Conservation (phyloP, 2,329 filamentous ascomycete species). For the Penicillium sp. region DNA sequence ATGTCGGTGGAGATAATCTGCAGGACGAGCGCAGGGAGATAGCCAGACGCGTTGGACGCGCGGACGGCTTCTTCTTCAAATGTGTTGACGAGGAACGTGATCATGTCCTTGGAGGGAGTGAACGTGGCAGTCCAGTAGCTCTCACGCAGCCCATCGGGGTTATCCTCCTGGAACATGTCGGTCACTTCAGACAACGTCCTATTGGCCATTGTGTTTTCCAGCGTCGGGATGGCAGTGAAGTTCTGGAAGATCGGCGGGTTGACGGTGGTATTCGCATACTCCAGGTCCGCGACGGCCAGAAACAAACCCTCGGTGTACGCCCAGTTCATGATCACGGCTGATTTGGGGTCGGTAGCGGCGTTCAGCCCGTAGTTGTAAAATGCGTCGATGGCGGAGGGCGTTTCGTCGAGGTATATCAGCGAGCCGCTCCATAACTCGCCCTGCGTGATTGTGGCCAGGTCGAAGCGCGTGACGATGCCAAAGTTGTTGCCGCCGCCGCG, state of each 20-base stretch:
- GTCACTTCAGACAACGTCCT: conserved; percentile 30
- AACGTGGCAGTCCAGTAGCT: conserved; percentile 32
- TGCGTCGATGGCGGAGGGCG: conserved; percentile 27
- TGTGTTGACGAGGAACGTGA: conserved; percentile 22
- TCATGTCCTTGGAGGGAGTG: conserved; percentile 25
- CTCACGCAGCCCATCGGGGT: conserved; percentile 30
- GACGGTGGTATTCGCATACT: conserved; percentile 35
- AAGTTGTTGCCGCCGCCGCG: conserved; percentile 40
- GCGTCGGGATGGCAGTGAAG: conserved; percentile 31
- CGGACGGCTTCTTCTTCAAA: conserved; percentile 22
- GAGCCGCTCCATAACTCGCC: conserved; percentile 39
- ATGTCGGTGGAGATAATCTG: conserved; percentile 32
- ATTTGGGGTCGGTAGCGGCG: conserved; percentile 30
- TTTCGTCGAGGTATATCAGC: conserved; percentile 26
- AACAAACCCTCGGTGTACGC: conserved; percentile 23
- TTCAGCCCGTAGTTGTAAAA: conserved; percentile 30
- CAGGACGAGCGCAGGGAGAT: conserved; percentile 26
- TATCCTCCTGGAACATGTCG: conserved; percentile 29
- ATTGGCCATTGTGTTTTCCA: conserved; percentile 27
- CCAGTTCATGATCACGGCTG: conserved; percentile 32
- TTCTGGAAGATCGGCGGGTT: conserved; percentile 35
- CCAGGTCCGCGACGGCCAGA: conserved; percentile 31
- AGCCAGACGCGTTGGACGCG: conserved; percentile 18
- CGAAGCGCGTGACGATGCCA: conserved; percentile 37
- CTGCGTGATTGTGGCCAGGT: conserved; percentile 36